Evolutionary conservation across 2,329 filamentous ascomycete genomes (phyloP), one percentile per base, ranked within the genome.

Genomic region (Tympanopsis confertula): DNA sequence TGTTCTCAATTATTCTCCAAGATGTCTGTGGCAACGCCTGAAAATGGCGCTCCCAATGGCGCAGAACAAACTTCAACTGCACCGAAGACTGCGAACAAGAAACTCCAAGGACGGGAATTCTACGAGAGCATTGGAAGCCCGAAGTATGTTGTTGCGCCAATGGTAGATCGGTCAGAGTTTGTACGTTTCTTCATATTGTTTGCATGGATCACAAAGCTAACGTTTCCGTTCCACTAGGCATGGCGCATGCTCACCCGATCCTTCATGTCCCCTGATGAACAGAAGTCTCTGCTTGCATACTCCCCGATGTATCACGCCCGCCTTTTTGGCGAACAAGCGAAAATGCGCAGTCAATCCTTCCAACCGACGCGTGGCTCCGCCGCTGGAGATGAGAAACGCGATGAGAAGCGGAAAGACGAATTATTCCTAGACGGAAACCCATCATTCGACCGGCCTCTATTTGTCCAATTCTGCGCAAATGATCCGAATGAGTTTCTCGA

Each of bases 131-230:
- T 98, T 43, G 91, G 91, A 17, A 88, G 82, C 42, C 91, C 91
- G 2, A 94, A 86, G 61, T 80, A 83, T 46, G 76, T 98, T 20
- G 72, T 98, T 39, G 91, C 91, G 22, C 91, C 91, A 24, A 98
- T 98, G 91, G 91, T 98, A 17, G 89, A 98, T 54, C 86, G 95
- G 58, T 95, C 87, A 20, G 91, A 98, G 66, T 95, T 96, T 65
- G 88, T 94, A 67, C 46, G 81, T 67, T 33, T 41, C 44, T 38
- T 44, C 38, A 18, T 13, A 13, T 26, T 38, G 12, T 17, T 18
- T 12, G 30, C 15, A 7, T 15, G 7, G n/a, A 26, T 7, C 7
- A 12, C 7, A 7, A 15, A 15, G 15, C 30, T 33, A 33, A 33
- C 30, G 17, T 7, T 33, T 7, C 30, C 15, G 7, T 18, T 33